Conservation (phyloP, 495 filamentous ascomycete species). For the Mytilinidion resinicola region DNA sequence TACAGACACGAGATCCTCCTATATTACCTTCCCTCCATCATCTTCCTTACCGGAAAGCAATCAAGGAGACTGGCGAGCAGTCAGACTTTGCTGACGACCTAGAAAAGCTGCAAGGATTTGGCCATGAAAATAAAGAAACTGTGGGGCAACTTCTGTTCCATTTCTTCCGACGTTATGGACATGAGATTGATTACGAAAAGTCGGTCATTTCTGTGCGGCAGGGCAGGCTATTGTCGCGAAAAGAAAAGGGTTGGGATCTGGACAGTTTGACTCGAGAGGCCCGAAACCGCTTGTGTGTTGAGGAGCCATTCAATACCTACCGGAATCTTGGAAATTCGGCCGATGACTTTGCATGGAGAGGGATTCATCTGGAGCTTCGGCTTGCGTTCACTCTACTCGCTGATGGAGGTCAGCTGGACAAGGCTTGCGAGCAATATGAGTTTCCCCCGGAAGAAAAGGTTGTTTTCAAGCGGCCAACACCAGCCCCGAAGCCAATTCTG, state of each 20-base stretch:
- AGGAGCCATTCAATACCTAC: conserved; percentile 90
- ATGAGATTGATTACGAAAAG: conserved; percentile 86
- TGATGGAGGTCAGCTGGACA: conserved; percentile 60
- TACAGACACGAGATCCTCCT: conserved; percentile 83
- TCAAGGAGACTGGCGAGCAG: conserved; percentile 54
- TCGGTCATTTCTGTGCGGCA: conserved; percentile 80
- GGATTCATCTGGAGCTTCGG: conserved; percentile 82
- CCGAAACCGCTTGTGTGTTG: conserved; percentile 76
- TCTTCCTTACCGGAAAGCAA: conserved; percentile 55
- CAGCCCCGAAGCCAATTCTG: conserved; percentile 55
- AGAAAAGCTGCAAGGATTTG: conserved; percentile 62
- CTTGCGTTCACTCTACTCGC: conserved; percentile 77
- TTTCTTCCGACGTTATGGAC: conserved; percentile 90
- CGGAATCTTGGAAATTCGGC: conserved; percentile 97
- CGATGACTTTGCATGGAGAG: conserved; percentile 85
- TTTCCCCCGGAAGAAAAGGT: conserved; percentile 80
- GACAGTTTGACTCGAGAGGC: conserved; percentile 52
- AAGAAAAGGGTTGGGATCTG: conserved; percentile 75
- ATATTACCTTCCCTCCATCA: conserved; percentile 84
- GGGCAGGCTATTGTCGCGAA: conserved; percentile 74
- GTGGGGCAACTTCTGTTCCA: conserved; percentile 79
- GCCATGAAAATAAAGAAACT: conserved; percentile 72
- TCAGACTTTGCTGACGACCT: conserved; percentile 83
- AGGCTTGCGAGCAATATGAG: conserved; percentile 76
- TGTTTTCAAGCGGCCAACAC: conserved; percentile 64